Conservation (phyloP, 1,284 basidiomycete species). For the Cryptococcus hybrid region DNA sequence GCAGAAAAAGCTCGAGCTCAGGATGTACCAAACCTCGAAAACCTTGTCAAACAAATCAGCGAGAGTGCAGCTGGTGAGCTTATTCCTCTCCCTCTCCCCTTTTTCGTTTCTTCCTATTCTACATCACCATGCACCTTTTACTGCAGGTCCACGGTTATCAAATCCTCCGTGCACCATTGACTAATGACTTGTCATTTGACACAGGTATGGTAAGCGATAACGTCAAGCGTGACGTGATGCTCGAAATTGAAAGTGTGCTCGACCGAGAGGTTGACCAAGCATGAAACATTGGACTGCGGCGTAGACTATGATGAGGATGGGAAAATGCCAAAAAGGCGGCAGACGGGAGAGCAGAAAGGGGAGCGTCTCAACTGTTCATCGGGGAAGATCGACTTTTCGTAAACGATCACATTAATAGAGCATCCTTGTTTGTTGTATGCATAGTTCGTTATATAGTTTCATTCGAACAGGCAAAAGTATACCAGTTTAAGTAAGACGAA, state of each 20-base stretch:
- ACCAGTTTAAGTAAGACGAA: too few relatives aligned
- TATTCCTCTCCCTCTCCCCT: background rate
- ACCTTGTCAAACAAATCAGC: conserved; percentile 31
- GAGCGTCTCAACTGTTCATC: too few relatives aligned
- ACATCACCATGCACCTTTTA: background rate
- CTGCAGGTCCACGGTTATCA: background rate
- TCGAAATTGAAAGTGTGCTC: conserved; percentile 41
- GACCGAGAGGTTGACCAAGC: conserved; percentile 43
- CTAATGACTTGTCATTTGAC: background rate
- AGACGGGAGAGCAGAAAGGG: too few relatives aligned
- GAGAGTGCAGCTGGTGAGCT: conserved; percentile 33
- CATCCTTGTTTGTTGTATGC: too few relatives aligned
- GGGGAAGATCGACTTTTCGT: too few relatives aligned
- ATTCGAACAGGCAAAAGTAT: too few relatives aligned
- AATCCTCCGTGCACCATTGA: background rate
- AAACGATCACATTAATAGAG: too few relatives aligned
- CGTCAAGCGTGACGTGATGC: conserved; percentile 24
- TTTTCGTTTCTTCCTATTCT: background rate
- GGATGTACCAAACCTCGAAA: conserved; percentile 32
- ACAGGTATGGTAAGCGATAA: conserved; percentile 9
- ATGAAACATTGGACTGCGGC: conserved; percentile 3
- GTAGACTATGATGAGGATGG: background rate
- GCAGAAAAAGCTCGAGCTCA: conserved; percentile 38
- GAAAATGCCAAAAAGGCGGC: background rate
- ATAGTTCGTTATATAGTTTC: too few relatives aligned